Base-by-base conservation (phyloP, 2,329 filamentous ascomycete genomes). In the Plenodomus lindquistii region DNA sequence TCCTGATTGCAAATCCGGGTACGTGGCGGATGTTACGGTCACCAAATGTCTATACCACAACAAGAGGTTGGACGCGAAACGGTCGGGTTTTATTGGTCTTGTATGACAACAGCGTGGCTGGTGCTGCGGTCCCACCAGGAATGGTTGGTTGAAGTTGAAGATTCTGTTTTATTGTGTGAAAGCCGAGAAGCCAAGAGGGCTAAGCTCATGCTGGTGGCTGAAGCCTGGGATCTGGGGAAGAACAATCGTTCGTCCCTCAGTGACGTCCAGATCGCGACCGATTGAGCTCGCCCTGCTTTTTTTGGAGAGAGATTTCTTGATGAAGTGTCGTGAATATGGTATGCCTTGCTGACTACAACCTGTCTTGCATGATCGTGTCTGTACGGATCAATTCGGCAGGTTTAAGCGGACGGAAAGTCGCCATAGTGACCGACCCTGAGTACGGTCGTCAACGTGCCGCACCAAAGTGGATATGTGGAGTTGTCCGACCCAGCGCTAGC, bases 121-220 rank as follows among this genome's bases (percentile, higher is more conserved):
- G 48, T 48, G 39, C 8, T 15, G 20, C 16, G n/a, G 34, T 50
- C 49, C 41, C 41, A 36, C 20, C 37, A 22, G 21, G 22, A 41
- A 39, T 44, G 27, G 38, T 38, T 48, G 47, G 48, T 36, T 18
- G 44, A 15, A 29, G 19, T 38, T n/a, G 27, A 24, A 16, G 18
- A 24, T 37, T 40, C 19, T 31, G 6, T 31, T 8, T 31, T 13
- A 31, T 8, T 10, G 18, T 35, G 29, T 42, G 24, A 16, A 17
- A 41, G 29, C 40, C 11, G 15, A 40, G 34, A 38, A 36, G 27
- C 21, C 17, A 43, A 44, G 45, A 37, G n/a, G 40, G 45, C 45
- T 29, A 48, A 48, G 45, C 40, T 40, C 45, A 43, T 40, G 40
- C 10, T 48, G 36, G 40, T 42, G 40, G 40, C 40, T 42, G 40